Evolutionary conservation across 2,329 filamentous ascomycete genomes (phyloP).

Genomic region (Cryphonectria japonica): DNA sequence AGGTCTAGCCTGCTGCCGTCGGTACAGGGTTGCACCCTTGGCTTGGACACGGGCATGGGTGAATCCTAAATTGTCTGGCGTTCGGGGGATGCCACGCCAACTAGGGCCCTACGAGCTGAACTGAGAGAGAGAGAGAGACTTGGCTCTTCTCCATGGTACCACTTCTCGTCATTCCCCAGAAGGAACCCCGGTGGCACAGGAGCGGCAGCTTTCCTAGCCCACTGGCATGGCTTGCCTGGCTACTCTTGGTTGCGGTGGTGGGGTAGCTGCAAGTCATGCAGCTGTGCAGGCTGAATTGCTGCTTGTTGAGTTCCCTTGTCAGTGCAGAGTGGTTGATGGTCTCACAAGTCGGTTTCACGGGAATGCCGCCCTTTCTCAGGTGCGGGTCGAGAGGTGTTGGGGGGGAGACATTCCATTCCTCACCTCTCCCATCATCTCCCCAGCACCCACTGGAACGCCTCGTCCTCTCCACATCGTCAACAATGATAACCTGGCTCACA

Average conservation of each 20-base stretch:
- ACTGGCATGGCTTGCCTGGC: background rate
- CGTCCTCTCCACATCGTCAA: constrained; percentile 1
- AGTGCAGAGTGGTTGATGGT: background rate
- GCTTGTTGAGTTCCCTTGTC: background rate
- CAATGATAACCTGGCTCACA: background rate
- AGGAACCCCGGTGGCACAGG: background rate
- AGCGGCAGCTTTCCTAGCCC: background rate
- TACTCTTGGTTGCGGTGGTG: background rate
- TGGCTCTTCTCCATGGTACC: background rate
- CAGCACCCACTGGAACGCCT: constrained; percentile 12
- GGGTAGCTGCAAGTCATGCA: constrained; percentile 7
- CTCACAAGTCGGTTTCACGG: constrained; percentile 21
- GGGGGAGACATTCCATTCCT: constrained; percentile 14
- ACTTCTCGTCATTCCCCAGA: background rate
- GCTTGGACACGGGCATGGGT: background rate
- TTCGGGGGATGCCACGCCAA: background rate
- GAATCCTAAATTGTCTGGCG: background rate
- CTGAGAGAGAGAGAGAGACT: background rate
- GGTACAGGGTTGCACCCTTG: constrained; percentile 7
- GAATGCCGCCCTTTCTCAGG: constrained; percentile 16
- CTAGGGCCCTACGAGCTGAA: background rate
- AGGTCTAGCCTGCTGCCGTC: constrained; percentile 16
- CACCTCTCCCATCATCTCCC: constrained; percentile 14
- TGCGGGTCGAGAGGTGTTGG: background rate
- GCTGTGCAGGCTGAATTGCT: background rate